Conservation (phyloP, 1,139 yeast species). For the Debaryomyces sp. region DNA sequence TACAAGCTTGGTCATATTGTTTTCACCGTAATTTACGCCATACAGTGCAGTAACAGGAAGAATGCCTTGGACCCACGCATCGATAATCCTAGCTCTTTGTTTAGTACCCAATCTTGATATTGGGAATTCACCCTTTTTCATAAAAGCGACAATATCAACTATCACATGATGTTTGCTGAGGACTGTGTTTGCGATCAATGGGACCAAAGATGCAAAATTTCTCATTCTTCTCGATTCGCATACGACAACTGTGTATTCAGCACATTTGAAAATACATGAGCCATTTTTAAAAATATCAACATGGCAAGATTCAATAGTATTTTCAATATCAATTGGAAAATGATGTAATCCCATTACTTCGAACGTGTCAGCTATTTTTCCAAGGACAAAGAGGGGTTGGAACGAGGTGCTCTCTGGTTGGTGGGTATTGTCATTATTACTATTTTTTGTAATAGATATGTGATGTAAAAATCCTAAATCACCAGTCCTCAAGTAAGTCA, state of each 20-base stretch:
- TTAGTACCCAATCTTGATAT: slow-evolving; percentile 71
- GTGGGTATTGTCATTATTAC: slow-evolving; percentile 19
- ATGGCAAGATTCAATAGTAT: slow-evolving; percentile 70
- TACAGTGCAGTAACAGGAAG: slow-evolving; percentile 46
- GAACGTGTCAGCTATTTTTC: slow-evolving; percentile 84
- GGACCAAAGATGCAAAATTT: slow-evolving; percentile 73
- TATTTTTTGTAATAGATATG: slow-evolving; percentile 47
- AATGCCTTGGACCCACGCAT: slow-evolving; percentile 55
- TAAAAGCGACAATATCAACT: slow-evolving; percentile 84
- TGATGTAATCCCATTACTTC: slow-evolving; percentile 91
- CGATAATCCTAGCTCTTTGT: slow-evolving; percentile 73
- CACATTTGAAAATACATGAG: slow-evolving; percentile 77
- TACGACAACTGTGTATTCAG: slow-evolving; percentile 78
- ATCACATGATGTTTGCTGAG: slow-evolving; percentile 82
- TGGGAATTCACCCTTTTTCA: slow-evolving; percentile 65
- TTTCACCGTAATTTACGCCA: slow-evolving; percentile 69
- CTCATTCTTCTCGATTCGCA: slow-evolving; percentile 62
- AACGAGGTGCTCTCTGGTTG: slow-evolving; percentile 40
- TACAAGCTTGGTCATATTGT: slow-evolving; percentile 56
- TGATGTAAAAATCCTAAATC: slow-evolving; percentile 91
- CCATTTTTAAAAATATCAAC: slow-evolving; percentile 59
- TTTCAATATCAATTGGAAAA: slow-evolving; percentile 84
- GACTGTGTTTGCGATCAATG: slow-evolving; percentile 78
- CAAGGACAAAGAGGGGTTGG: slow-evolving; percentile 84
- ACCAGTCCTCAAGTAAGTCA: slow-evolving; percentile 83